Evolutionary conservation across 371 early-diverging fungal genomes (phyloP).

Genomic region (Hamiltosporidium tvaerminnensis): DNA sequence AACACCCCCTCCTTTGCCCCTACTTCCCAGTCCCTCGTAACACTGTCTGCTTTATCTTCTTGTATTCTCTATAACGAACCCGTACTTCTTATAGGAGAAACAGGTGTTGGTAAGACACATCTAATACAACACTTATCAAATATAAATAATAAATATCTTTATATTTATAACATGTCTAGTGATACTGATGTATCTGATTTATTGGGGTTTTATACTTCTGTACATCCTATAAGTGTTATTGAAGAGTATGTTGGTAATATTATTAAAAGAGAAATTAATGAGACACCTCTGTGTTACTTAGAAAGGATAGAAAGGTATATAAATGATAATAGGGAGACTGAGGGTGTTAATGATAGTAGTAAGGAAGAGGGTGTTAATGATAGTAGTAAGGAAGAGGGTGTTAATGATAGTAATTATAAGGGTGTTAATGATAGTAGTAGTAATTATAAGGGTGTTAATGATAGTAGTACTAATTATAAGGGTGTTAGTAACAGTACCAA

Average conservation of each 20-base stretch:
- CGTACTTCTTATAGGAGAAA: constrained; percentile 83
- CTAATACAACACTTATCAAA: constrained; percentile 79
- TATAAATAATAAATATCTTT: constrained; percentile 57
- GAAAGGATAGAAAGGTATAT: constrained; percentile 68
- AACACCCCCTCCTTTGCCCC: too few relatives aligned
- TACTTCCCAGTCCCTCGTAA: too few relatives aligned
- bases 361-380: too few relatives aligned
- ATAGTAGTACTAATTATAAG: too few relatives aligned
- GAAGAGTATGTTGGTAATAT: constrained; percentile 78
- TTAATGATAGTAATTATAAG: too few relatives aligned
- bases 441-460: too few relatives aligned
- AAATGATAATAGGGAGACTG: constrained; percentile 59
- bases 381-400: constrained; percentile 69
- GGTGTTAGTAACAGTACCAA: too few relatives aligned
- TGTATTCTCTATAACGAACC: constrained; percentile 59
- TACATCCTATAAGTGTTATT: constrained; percentile 70
- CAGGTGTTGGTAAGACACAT: constrained; percentile 96
- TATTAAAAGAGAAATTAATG: constrained; percentile 98
- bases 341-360: too few relatives aligned
- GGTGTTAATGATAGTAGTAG: too few relatives aligned
- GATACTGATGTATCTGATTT: constrained; percentile 89
- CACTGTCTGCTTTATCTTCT: too few relatives aligned
- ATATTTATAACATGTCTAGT: constrained; percentile 83
- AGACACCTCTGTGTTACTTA: constrained; percentile 78
- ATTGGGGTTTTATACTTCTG: constrained; percentile 80